phyloP scores from a whole-genome alignment of 306 rosid genomes.

The Abrus precatorius region DNA sequence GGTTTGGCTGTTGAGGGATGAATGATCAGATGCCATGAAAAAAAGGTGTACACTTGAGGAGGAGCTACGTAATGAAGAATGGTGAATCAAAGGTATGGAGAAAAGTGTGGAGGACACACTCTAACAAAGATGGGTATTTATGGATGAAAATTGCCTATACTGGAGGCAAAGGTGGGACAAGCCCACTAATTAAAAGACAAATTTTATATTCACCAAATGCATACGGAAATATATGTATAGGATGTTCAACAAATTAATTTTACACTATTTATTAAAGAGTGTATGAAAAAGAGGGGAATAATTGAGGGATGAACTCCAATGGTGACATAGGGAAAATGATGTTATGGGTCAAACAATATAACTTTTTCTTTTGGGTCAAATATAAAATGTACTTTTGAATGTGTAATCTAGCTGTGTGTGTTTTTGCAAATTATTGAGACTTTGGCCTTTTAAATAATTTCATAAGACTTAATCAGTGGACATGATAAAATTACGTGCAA shows the following conservation, averaged over 20 bases:
- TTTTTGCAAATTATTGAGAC: slow-evolving; percentile 19
- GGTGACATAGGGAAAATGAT: slow-evolving; percentile 35
- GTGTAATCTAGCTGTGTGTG: not conserved
- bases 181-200: slow-evolving; percentile 51
- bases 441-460: not conserved
- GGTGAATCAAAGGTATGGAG: slow-evolving; percentile 11
- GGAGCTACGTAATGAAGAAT: not conserved
- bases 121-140: slow-evolving; percentile 68
- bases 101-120: slow-evolving; percentile 84
- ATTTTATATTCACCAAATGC: slow-evolving; percentile 28
- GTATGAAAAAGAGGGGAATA: slow-evolving; percentile 39
- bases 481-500: not conserved
- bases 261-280: slow-evolving; percentile 38
- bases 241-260: slow-evolving; percentile 6
- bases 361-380: not conserved
- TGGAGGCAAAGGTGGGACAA: slow-evolving; percentile 57
- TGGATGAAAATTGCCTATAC: slow-evolving; percentile 48
- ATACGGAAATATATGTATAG: slow-evolving; percentile 24
- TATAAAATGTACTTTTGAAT: slow-evolving; percentile 17
- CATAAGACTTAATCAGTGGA: not conserved
- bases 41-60: not conserved
- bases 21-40: slow-evolving; percentile 57
- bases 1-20: slow-evolving; percentile 49
- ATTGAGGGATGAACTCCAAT: slow-evolving; percentile 33
- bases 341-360: slow-evolving; percentile 19